Percentiles rank a stretch among this genome's conserved stretches.
Conservation (phyloP, 2,329 filamentous ascomycete species). For the Apiospora arundinis region DNA sequence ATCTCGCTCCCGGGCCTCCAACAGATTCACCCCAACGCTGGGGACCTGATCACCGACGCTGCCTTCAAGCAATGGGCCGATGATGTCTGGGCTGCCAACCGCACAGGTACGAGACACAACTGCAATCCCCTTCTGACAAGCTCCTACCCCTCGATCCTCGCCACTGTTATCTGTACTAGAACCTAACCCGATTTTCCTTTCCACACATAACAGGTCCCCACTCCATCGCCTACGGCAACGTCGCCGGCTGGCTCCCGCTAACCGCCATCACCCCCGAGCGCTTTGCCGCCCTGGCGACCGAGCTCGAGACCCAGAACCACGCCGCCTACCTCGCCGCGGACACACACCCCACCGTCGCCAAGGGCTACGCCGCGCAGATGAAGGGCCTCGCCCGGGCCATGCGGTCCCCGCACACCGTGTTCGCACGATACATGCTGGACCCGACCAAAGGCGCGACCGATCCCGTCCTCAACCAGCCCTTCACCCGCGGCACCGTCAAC, state of each 20-base stretch:
- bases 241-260: conserved; percentile 44
- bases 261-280: conserved; percentile 41
- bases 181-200: conserved; percentile 12
- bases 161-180: too few species aligned
- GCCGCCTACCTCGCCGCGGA: conserved; percentile 40
- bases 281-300: conserved; percentile 40
- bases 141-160: too few species aligned
- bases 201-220: conserved; percentile 37
- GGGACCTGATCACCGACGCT: conserved; percentile 35
- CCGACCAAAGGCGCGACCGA: neutral
- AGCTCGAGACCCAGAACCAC: conserved; percentile 41
- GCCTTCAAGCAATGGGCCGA: conserved; percentile 38
- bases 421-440: neutral
- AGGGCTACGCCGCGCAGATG: conserved; percentile 40
- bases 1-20: neutral
- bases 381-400: neutral
- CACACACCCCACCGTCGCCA: conserved; percentile 43
- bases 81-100: conserved; percentile 37
- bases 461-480: conserved; percentile 40
- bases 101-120: conserved; percentile 30
- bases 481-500: conserved; percentile 46
- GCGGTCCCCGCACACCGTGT: conserved; percentile 1
- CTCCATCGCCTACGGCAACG: conserved; percentile 43
- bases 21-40: conserved; percentile 35
- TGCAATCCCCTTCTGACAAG: neutral